Percentiles rank a stretch among this genome's conserved stretches.
Evolutionary conservation across 768 basidiomycete genomes (phyloP).

Genomic region (Gymnopilus junonius): DNA sequence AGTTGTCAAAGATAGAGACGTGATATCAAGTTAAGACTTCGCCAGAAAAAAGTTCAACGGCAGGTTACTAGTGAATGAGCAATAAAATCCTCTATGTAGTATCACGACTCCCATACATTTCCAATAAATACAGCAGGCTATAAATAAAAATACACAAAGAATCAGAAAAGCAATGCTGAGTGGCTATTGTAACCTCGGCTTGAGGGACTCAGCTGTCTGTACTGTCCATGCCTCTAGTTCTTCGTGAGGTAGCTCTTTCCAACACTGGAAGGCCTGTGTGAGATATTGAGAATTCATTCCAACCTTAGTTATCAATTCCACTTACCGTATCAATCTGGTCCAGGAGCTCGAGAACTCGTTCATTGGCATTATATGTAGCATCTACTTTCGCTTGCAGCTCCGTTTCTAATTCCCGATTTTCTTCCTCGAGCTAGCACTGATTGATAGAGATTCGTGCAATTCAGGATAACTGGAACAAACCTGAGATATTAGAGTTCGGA

Average conservation of each 20-base stretch:
- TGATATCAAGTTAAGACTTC: no score
- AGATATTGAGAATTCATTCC: neutral
- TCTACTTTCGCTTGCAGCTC: constrained; percentile 53
- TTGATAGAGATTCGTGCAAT: neutral
- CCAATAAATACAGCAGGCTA: neutral
- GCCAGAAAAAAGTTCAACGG: no score
- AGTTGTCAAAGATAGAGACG: no score
- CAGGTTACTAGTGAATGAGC: no score
- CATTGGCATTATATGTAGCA: constrained; percentile 50
- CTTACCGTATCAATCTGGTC: constrained; percentile 59
- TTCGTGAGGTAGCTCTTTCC: constrained; percentile 62
- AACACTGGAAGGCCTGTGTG: constrained; percentile 51
- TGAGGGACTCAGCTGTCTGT: constrained; percentile 46
- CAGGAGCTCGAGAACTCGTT: constrained; percentile 49
- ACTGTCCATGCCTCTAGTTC: constrained; percentile 65
- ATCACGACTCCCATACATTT: neutral
- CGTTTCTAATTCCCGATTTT: constrained; percentile 52
- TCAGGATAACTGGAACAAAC: constrained; percentile 27
- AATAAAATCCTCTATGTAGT: no score
- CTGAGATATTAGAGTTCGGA: constrained; percentile 42
- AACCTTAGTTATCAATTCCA: neutral
- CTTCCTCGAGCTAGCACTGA: constrained; percentile 55
- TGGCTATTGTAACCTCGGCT: constrained; percentile 29
- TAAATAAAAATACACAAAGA: neutral
- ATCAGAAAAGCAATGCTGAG: constrained; percentile 19